Base-by-base conservation (phyloP, 768 basidiomycete genomes). In the Cantharellus anzutake region DNA sequence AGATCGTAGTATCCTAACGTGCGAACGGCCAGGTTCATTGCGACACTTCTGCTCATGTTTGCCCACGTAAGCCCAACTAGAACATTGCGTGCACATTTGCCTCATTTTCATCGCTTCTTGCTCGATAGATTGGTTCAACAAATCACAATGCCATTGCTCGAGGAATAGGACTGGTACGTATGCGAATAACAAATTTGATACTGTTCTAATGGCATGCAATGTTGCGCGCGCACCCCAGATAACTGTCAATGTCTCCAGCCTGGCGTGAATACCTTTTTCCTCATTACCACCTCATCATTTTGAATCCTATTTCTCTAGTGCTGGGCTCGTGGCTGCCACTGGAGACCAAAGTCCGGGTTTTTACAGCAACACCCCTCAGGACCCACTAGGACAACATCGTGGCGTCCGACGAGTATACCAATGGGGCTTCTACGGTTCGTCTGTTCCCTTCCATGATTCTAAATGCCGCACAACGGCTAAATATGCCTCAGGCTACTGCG, bases 341-440 rank as follows among this genome's bases (percentile, higher is more conserved):
- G 63, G 63, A 34, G 48, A 57, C 40, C 48, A 55, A n/a, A 41
- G 51, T 37, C 62, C 62, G 20, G 63, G 60, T 16, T 57, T 64
- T 37, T 64, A 63, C 52, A 52, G 42, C 34, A 41, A 60, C 48
- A 64, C 62, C 51, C 62, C 59, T 34, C 59, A 58, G n/a, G 42
- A 56, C 20, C 63, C 63, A 3, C 56, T 64, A 11, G 59, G 38
- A 34, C 55, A 60, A 20, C 39, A 52, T 11, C 34, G 57, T 14
- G 63, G 63, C 34, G 57, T 64, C n/a, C 62, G 63, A 5, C 60
- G 63, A 57, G 50, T 58, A 3, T 64, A 64, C 57, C 44, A 56
- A 20, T 64, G 63, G 63, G 63, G 63, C 4, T 58, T 64, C 51
- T 64, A 63, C 50, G 62, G 62, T 63, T 38, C n/a, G 62, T 58